Evolutionary conservation across 176 grass and related monocot genomes (phyloP).

Genomic region (Phragmites australis): DNA sequence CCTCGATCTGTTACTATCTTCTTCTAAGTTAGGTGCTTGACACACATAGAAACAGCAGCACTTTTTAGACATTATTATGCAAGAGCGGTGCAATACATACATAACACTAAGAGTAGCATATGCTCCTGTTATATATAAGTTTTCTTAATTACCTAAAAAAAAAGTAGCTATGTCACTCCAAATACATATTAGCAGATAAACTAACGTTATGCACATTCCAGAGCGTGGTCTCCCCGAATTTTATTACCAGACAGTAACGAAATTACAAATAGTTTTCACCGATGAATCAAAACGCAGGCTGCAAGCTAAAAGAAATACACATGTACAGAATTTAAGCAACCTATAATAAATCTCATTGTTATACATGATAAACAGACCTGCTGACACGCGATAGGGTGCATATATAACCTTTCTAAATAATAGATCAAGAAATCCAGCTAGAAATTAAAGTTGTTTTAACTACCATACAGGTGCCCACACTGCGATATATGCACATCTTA

Average conservation of each 20-base stretch:
- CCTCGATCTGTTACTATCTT: not conserved
- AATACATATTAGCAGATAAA: not conserved
- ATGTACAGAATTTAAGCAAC: conserved; percentile 7
- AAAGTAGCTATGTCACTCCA: not conserved
- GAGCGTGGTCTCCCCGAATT: no score
- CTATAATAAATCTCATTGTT: not conserved
- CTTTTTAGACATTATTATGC: conserved; percentile 29
- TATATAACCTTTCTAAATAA: not conserved
- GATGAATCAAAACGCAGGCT: no score
- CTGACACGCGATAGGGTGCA: not conserved
- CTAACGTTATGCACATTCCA: not conserved
- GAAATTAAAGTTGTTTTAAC: not conserved
- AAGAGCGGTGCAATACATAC: not conserved
- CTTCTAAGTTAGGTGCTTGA: not conserved
- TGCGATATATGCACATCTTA: not conserved
- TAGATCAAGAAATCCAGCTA: not conserved
- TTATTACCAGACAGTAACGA: no score
- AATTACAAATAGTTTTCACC: no score
- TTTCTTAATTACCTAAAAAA: not conserved
- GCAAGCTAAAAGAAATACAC: no score
- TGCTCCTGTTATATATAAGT: conserved; percentile 7
- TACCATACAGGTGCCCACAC: not conserved
- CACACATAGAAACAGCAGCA: not conserved
- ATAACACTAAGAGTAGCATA: not conserved
- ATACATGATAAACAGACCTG: conserved; percentile 3